Evolutionary conservation across 2,329 filamentous ascomycete genomes (phyloP).

Genomic region (Apiospora koreana): DNA sequence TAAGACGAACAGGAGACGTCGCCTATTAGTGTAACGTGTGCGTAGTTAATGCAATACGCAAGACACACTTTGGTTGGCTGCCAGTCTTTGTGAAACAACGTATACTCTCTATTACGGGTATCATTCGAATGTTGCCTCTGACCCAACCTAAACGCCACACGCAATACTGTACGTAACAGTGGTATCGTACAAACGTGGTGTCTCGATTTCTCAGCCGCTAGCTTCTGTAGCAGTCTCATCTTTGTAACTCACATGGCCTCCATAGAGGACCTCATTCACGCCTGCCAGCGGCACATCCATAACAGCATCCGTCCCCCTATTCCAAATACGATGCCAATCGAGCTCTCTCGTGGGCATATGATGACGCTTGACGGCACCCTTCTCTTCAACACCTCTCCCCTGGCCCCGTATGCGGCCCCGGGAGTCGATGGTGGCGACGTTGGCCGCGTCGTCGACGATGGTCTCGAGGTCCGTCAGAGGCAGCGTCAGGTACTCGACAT

Average conservation of each 20-base stretch:
- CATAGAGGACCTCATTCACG: slow-evolving; percentile 93
- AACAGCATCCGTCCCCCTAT: slow-evolving; percentile 90
- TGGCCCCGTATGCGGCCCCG: slow-evolving; percentile 32
- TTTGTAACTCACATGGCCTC: slow-evolving; percentile 40
- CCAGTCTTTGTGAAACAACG: not conserved
- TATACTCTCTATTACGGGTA: not conserved
- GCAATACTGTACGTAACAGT: not conserved
- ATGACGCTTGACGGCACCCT: slow-evolving; percentile 36
- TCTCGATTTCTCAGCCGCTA: not conserved
- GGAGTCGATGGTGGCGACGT: slow-evolving; percentile 78
- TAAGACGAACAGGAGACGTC: not conserved
- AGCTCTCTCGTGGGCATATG: slow-evolving; percentile 38
- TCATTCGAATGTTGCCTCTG: not conserved
- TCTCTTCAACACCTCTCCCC: slow-evolving; percentile 31
- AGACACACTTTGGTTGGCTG: not conserved
- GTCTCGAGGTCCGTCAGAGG: slow-evolving; percentile 81
- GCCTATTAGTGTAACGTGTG: not conserved
- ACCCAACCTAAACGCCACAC: not conserved
- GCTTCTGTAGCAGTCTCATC: not conserved
- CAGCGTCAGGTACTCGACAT: slow-evolving; percentile 84
- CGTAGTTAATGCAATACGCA: too few species aligned
- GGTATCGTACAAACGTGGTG: not conserved
- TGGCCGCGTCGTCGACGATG: slow-evolving; percentile 86
- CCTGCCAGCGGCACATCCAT: slow-evolving; percentile 96
- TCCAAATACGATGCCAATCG: slow-evolving; percentile 86